Evolutionary conservation across 768 basidiomycete species (phyloP).

Genomic region (Naganishia randhawae): DNA sequence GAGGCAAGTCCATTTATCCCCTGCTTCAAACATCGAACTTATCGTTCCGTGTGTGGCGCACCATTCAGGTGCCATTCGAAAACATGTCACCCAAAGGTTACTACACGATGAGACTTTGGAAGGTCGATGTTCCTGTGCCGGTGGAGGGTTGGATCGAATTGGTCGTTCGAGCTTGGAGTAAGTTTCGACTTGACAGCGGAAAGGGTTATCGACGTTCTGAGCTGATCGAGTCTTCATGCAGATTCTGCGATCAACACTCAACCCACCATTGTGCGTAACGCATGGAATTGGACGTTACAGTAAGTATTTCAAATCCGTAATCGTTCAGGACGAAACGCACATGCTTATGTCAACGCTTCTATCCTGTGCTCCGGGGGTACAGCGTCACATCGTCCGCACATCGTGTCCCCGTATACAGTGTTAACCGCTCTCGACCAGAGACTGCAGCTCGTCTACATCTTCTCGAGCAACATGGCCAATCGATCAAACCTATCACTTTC

Average conservation of each 20-base stretch:
- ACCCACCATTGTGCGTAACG: conserved; percentile 56
- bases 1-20: conserved; percentile 28
- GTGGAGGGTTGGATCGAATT: conserved; percentile 62
- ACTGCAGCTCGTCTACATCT: conserved; percentile 55
- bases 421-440: conserved; percentile 54
- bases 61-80: conserved; percentile 52
- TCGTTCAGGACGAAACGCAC: neutral
- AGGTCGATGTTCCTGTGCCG: conserved; percentile 57
- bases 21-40: neutral
- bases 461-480: conserved; percentile 52
- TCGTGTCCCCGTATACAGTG: conserved; percentile 58
- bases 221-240: neutral
- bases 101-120: conserved; percentile 60
- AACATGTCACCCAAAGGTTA: conserved; percentile 60
- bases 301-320: neutral
- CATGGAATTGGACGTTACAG: conserved; percentile 25
- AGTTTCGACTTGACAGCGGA: neutral
- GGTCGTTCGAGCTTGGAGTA: conserved; percentile 57
- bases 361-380: conserved; percentile 47
- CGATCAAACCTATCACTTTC: conserved; percentile 53
- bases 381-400: conserved; percentile 59
- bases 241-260: conserved; percentile 62
- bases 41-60: neutral
- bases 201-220: neutral
- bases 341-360: conserved; percentile 50